Evolutionary conservation across 2,329 filamentous ascomycete species (phyloP).

Genomic region (Penicillium aurantiogriseum): DNA sequence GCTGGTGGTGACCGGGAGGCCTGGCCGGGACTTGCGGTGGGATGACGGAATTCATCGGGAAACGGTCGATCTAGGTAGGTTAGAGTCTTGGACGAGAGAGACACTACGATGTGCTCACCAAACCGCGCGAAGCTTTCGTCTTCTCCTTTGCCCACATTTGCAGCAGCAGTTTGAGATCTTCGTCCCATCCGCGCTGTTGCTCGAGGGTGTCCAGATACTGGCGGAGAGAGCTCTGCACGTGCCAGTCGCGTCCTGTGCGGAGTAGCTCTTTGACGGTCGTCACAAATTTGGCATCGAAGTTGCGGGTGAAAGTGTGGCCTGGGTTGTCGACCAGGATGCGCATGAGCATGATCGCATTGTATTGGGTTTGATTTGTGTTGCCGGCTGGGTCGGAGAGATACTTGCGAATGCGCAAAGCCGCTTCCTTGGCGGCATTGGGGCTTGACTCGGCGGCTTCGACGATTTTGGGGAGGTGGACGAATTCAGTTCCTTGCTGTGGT

Average conservation of each 20-base stretch:
- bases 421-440: constrained; percentile 77
- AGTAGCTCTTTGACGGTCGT: constrained; percentile 73
- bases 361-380: constrained; percentile 69
- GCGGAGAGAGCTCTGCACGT: constrained; percentile 79
- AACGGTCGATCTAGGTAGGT: constrained; percentile 9
- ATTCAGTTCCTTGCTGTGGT: constrained; percentile 70
- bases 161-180: constrained; percentile 67
- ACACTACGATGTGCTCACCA: constrained; percentile 4
- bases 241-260: constrained; percentile 66
- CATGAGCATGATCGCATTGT: constrained; percentile 94
- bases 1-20: neutral
- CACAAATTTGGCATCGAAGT: constrained; percentile 82
- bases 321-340: constrained; percentile 92
- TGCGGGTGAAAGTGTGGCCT: constrained; percentile 83
- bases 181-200: constrained; percentile 68
- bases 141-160: constrained; percentile 92
- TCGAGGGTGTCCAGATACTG: constrained; percentile 83
- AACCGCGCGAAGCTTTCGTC: constrained; percentile 57
- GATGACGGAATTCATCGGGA: neutral
- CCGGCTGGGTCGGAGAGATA: constrained; percentile 72
- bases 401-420: constrained; percentile 76
- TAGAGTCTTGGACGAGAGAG: neutral
- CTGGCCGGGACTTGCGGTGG: neutral
- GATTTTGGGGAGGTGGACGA: constrained; percentile 86
- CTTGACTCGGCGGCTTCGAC: constrained; percentile 95